phyloP scores from a whole-genome alignment of 2,329 filamentous ascomycete genomes.

The Trichoderma guizhouense region DNA sequence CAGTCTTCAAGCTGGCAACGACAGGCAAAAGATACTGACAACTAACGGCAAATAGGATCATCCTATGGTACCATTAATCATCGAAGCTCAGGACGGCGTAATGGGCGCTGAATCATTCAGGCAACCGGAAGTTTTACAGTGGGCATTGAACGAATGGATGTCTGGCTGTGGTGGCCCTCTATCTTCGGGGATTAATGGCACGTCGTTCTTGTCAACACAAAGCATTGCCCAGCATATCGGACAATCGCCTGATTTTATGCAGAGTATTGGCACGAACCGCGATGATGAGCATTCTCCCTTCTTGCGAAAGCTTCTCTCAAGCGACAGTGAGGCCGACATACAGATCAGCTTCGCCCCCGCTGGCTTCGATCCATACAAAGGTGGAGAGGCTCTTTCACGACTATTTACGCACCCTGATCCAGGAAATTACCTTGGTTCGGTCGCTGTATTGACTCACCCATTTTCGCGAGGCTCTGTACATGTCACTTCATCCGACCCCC shows the following conservation, averaged over 20 bases:
- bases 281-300: neutral
- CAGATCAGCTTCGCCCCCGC: neutral
- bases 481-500: neutral
- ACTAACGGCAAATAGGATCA: conserved; percentile 31
- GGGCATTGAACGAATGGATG: conserved; percentile 33
- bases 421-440: neutral
- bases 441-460: neutral
- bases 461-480: neutral
- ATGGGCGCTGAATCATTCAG: neutral
- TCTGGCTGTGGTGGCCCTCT: conserved; percentile 37
- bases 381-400: neutral
- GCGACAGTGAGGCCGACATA: neutral
- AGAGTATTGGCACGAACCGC: neutral
- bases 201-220: neutral
- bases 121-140: neutral
- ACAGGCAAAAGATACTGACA: neutral
- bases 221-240: neutral
- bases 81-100: conserved; percentile 35
- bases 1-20: neutral
- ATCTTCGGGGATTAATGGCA: neutral
- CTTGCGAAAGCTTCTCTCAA: neutral
- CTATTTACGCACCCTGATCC: neutral
- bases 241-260: neutral
- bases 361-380: neutral
- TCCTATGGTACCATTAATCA: conserved; percentile 41